Base-by-base conservation (phyloP, 306 rosid species). In the Vachellia pachyceras region DNA sequence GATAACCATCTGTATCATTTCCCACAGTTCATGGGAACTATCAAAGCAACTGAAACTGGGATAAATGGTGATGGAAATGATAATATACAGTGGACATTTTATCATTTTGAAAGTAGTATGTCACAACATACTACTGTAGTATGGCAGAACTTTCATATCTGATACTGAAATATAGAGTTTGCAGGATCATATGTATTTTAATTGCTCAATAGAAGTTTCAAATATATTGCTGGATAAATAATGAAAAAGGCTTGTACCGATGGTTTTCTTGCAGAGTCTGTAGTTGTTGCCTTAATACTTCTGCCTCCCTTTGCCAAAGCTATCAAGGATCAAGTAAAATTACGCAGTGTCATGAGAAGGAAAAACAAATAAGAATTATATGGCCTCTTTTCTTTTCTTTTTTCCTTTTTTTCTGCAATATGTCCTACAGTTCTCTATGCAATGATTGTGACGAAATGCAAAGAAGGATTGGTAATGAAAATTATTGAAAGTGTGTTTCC, bases 221-320 rank as follows among this genome's bases (percentile, higher is more conserved):
- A 72, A 58, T n/a, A 20, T 39, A 3, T 9, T 22, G 73, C 49
- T 74, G 8, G 55, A 71, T 78, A 78, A 52, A 76, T 81, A 36
- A 79, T 37, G 76, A 70, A 63, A 83, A 83, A 84, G 50, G 69
- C 10, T 52, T 35, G 47, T 88, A 94, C 98, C 97, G 77, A 66
- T 92, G 92, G 58, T 77, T 87, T 74, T 91, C 93, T 84, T 86
- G 94, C 80, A 94, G 90, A 82, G 47, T 81, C 76, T 92, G 91
- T n/a, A 94, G 83, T 85, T 92, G 90, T 79, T 94, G 97, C 88
- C 89, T 88, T 82, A 92, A 89, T 69, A 83, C 44, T 72, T 88
- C 91, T 77, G 85, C 94, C 77, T 94, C 98, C 87, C 87, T 86
- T 79, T 88, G 89, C 98, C 96, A 94, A 79, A 91, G 85, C 98